Evolutionary conservation across 2,329 filamentous ascomycete species (phyloP), one percentile per base, ranked within the genome.

Genomic region (Colletotrichum lini): DNA sequence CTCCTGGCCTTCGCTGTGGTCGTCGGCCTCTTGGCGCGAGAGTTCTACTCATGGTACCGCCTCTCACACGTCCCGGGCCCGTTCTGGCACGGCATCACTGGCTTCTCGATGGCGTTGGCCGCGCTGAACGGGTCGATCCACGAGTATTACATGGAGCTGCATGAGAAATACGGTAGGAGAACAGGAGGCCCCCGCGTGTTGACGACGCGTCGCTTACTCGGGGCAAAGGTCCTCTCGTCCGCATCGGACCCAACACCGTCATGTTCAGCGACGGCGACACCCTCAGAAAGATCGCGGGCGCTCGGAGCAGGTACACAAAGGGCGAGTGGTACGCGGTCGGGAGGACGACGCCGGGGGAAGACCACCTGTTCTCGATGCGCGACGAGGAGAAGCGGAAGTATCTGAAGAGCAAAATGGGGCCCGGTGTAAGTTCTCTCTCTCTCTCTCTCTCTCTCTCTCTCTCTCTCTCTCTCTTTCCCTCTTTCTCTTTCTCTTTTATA

Each of bases 371-470:
- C 53, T 78, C 77, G 3, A 75, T 76, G 72, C 74, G 76, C 35
- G 78, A 80, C 45, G 79, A 80, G 54, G 81, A 80, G 40, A 78
- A 78, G 45, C 87, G 89, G 70, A 80, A 76, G 8, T 70, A 76
- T 59, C 74, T 85, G 61, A 80, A 82, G n/a, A 80, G 80, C 59
- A 86, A 87, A 74, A 84, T 89, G 80, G 82, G 84, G 8, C 78
- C 84, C 1, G 88, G 85, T 40, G 77, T 79, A 75, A 73, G 77
- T 73, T 6, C 12, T 3, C 42, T 7, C 16, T 12, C 16, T 26
- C 4, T 18, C 9, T 13, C 23, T 26, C 23, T 26, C 23, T 26
- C 23, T 30, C 26, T 4, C 59, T 50, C 13, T 35, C 7, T 42
- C 26, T 30, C 5, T 30, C 26, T 30, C 3, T 30, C 30, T 30